Evolutionary conservation across 2,329 filamentous ascomycete genomes (phyloP), one percentile per base, ranked within the genome.

Genomic region (Fusarium bulbicola): DNA sequence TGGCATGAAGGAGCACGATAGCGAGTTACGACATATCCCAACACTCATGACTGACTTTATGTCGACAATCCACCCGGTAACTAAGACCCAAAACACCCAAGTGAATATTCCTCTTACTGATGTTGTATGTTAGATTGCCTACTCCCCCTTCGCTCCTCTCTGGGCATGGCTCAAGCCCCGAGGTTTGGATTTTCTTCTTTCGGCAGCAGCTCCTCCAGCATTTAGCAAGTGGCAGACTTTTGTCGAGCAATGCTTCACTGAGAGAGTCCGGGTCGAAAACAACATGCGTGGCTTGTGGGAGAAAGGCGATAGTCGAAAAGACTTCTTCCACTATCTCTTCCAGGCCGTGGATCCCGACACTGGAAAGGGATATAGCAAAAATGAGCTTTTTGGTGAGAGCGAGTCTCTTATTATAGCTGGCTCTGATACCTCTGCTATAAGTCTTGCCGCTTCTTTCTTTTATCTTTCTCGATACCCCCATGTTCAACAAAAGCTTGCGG

Each of bases 121-220:
- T 15, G 15, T 4, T 30, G 24, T 1, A 24, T 21, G 1, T 1
- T 7, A 77, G 76, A 73, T 77, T 34, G 72, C 68, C 6, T 69
- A 64, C 32, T 76, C 76, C 15, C 76, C 76, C 1, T 67, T 77
- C 26, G 61, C 72, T 12, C 30, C 65, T 7, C 26, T 76, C 21
- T 76, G 74, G 76, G 63, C 72, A 24, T 78, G 76, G 76, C 63
- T 77, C 16, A 78, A 77, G n/a, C 75, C 75, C 1, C 66, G 72
- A 26, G 76, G 76, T 1, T 63, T 78, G 20, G 67, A 78, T 34
- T 26, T 54, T 15, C 66, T 78, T 15, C 61, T 78, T 11, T 59
- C 73, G 6, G 40, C 52, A 15, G 43, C 65, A 26, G 67, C 68
- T 6, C 76, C 76, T 7, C 63, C 72, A 7, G 74, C 59, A 15